These are phyloP conservation scores for Neofusicoccum parvum DNA, from an alignment of 2,329 filamentous ascomycete species.

Conservation along the genomic window DNA sequence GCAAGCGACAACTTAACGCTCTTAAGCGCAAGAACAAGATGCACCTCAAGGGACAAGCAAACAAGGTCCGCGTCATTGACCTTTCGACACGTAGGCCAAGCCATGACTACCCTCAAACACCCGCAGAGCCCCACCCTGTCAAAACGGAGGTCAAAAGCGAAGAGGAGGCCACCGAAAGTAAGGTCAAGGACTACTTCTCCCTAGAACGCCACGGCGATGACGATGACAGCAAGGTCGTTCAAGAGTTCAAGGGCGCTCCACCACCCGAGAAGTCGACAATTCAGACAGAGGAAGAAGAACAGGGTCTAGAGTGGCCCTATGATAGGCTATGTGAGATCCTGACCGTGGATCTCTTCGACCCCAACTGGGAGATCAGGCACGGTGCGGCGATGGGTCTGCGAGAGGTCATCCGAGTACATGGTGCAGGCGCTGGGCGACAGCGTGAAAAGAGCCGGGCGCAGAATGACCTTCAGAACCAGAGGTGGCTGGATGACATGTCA, in stretches of 20 bases:
- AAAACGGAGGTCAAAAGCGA: constrained; percentile 63
- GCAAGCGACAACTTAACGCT: constrained; percentile 91
- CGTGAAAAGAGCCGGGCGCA: constrained; percentile 69
- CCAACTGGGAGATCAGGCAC: constrained; percentile 92
- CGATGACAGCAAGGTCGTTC: constrained; percentile 88
- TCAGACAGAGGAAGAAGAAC: constrained; percentile 72
- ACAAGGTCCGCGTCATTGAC: constrained; percentile 88
- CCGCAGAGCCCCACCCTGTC: constrained; percentile 54
- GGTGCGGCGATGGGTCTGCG: constrained; percentile 93
- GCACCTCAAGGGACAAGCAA: constrained; percentile 84
- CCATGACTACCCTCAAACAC: constrained; percentile 60
- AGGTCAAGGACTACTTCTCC: constrained; percentile 77
- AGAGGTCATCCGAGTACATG: constrained; percentile 90
- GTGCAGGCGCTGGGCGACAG: constrained; percentile 78
- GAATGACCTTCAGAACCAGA: constrained; percentile 78
- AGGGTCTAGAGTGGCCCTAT: constrained; percentile 89
- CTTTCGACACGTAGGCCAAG: constrained; percentile 69
- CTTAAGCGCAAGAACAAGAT: constrained; percentile 92
- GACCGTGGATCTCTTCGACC: constrained; percentile 89
- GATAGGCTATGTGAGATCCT: constrained; percentile 93
- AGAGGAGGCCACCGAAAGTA: constrained; percentile 62
- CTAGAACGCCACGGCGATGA: constrained; percentile 79
- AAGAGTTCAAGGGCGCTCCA: constrained; percentile 87
- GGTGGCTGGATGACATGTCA: constrained; percentile 92
- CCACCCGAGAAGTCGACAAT: constrained; percentile 84